These are phyloP conservation scores for Caloboletus firmus DNA, from an alignment of 1,284 basidiomycete species.

Conservation along the genomic window DNA sequence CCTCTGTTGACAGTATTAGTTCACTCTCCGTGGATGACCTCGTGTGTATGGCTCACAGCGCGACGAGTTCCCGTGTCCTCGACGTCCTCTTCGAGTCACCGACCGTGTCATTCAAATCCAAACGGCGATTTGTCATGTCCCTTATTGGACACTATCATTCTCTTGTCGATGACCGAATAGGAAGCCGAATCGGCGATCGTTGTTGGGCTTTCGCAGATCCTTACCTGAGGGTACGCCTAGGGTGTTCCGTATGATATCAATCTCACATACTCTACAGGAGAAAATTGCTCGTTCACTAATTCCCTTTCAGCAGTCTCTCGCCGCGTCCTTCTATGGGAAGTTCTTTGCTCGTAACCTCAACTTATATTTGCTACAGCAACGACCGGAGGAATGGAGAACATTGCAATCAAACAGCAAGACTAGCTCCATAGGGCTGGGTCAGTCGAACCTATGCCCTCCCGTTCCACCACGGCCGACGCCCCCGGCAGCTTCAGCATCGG, in stretches of 20 bases:
- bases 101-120: slow-evolving; percentile 63
- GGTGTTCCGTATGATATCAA: slow-evolving; percentile 2
- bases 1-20: slow-evolving; percentile 49
- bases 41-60: slow-evolving; percentile 66
- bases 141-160: slow-evolving; percentile 77
- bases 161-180: slow-evolving; percentile 84
- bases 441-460: slow-evolving; percentile 2
- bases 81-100: slow-evolving; percentile 76
- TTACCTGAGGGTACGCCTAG: slow-evolving; percentile 74
- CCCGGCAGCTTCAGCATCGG: neutral
- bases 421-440: slow-evolving; percentile 1
- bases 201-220: slow-evolving; percentile 88
- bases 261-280: slow-evolving; percentile 55
- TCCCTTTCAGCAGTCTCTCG: slow-evolving; percentile 66
- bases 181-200: slow-evolving; percentile 84
- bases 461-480: neutral
- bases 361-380: slow-evolving; percentile 73
- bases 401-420: slow-evolving; percentile 41
- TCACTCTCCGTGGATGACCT: slow-evolving; percentile 60
- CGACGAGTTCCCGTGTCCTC: slow-evolving; percentile 78
- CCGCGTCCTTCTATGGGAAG: slow-evolving; percentile 80
- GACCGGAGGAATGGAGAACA: slow-evolving; percentile 81
- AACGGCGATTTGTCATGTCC: slow-evolving; percentile 69
- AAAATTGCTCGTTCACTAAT: slow-evolving; percentile 84
- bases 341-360: slow-evolving; percentile 82